Evolutionary conservation across 306 rosid genomes (phyloP), one percentile per base, ranked within the genome.

Genomic region (Corylus americana): DNA sequence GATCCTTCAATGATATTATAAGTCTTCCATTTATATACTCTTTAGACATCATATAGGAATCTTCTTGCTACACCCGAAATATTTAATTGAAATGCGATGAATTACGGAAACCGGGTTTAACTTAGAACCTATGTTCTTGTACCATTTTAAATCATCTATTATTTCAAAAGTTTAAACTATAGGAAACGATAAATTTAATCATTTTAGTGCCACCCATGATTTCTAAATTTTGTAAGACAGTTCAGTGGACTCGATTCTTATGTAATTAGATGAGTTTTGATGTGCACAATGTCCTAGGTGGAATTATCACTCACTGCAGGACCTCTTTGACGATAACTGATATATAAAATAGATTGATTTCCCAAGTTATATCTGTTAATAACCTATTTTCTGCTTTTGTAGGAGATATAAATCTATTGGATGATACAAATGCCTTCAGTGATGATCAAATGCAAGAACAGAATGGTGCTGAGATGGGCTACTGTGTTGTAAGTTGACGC

Each of bases 401-500:
- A 89, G 92, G 78, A 64, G 72, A 51, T 70, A 83, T 58, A 75
- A 61, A 50, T 59, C 69, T 79, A 29, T 79, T 27, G 55, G 68
- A 81, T 68, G 45, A 35, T 39, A 53, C 59, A 39, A 68, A 79
- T 71, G 67, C 67, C 49, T 77, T 58, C 63, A 70, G 9, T 57
- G n/a, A 37, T 16, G 57, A 70, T 47, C 51, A 75, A 31, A 16
- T 11, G 77, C n/a, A 10, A 16, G 78, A 61, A 71, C 70, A 80
- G 62, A 10, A 12, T 18, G 37, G n/a, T 42, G 78, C 84, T 16
- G 7, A 17, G 72, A 75, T 74, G 39, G 44, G 44, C 18, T 58
- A 77, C 51, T 74, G 80, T 48, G 63, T 22, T 62, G 94, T 92
- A 81, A 85, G 92, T 86, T 64, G 69, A 47, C 10, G 7, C 58